Evolutionary conservation across 164 flowering plant genomes (phyloP), one percentile per base, ranked within the genome.

Genomic region (Santalum album): DNA sequence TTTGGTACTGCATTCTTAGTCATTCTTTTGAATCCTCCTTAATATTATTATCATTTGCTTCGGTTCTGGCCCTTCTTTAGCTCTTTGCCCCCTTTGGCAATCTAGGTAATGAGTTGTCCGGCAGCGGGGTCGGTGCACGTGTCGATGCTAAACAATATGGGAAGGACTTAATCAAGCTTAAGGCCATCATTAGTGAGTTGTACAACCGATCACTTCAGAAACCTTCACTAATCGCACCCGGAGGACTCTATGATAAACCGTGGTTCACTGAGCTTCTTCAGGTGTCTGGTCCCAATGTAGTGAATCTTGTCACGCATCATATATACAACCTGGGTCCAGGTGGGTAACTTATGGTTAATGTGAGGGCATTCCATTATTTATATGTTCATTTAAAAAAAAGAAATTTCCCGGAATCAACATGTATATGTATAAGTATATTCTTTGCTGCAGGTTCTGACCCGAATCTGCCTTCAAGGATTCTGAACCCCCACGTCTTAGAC

Each of bases 21-120:
- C n/a, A n/a, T n/a, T n/a, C n/a, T 49, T 3, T 0, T 23, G 5
- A 23, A 19, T 10, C 25, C 42, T 6, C 27, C 22, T 12, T 17
- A 12, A 2, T 32, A 32, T 12, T 6, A 24, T 43, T 44, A 2
- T 14, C 16, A 10, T 1, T n/a, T 15, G 22, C 1, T 16, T 39
- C 18, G 26, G 38, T 49, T 39, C 21, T 7, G n/a, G n/a, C n/a
- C 39, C 29, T 53, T 18, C 17, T 19, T 2, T 44, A 26, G 34
- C 25, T 11, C 18, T 17, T n/a, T 48, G 27, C 40, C 9, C 34
- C 9, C 53, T 39, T 32, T 48, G 15, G 12, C 12, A 6, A 23
- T 62, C 2, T 65, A 92, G 96, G 99, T 45, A 92, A 92, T 67
- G 99, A 89, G 66, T 69, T 92, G 66, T 72, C 96, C 69, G 98